Evolutionary conservation across 2,329 filamentous ascomycete genomes (phyloP).

Genomic region (Aspergillus uvarum): DNA sequence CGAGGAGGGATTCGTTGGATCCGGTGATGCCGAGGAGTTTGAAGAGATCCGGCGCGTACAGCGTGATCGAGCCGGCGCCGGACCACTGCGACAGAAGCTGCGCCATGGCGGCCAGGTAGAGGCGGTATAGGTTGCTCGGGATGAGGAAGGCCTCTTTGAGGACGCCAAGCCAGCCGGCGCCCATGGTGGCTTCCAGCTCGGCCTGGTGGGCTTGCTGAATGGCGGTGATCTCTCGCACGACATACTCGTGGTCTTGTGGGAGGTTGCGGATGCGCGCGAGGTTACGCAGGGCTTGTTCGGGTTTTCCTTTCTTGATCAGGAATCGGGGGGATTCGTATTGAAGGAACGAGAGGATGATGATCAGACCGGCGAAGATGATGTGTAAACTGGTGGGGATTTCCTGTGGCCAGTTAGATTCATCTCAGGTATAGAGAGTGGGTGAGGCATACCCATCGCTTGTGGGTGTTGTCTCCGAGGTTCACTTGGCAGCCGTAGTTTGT

Average conservation of each 20-base stretch:
- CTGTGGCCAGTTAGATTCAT: constrained; percentile 16
- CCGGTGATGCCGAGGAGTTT: constrained; percentile 68
- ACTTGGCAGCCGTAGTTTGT: constrained; percentile 64
- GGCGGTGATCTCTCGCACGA: constrained; percentile 60
- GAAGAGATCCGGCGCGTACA: constrained; percentile 75
- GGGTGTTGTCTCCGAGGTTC: constrained; percentile 49
- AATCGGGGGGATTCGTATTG: constrained; percentile 70
- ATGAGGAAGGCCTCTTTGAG: constrained; percentile 68
- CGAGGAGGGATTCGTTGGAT: constrained; percentile 66
- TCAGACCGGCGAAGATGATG: constrained; percentile 73
- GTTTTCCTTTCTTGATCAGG: constrained; percentile 63
- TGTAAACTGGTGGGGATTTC: constrained; percentile 70
- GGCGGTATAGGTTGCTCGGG: constrained; percentile 68
- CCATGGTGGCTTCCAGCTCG: constrained; percentile 69
- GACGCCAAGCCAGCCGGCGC: constrained; percentile 63
- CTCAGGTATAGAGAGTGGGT: constrained; percentile 8
- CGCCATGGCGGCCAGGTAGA: constrained; percentile 66
- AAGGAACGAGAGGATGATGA: constrained; percentile 68
- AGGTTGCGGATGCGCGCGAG: constrained; percentile 61
- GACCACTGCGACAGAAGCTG: constrained; percentile 75
- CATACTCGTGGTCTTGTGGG: constrained; percentile 59
- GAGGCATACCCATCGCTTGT: constrained; percentile 51
- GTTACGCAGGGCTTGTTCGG: constrained; percentile 47
- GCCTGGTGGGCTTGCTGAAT: constrained; percentile 67
- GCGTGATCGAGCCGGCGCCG: constrained; percentile 70